Evolutionary conservation across 108 stramenopile species (phyloP), one percentile per base, ranked within the genome.

Genomic region (Cyclotella sp.): DNA sequence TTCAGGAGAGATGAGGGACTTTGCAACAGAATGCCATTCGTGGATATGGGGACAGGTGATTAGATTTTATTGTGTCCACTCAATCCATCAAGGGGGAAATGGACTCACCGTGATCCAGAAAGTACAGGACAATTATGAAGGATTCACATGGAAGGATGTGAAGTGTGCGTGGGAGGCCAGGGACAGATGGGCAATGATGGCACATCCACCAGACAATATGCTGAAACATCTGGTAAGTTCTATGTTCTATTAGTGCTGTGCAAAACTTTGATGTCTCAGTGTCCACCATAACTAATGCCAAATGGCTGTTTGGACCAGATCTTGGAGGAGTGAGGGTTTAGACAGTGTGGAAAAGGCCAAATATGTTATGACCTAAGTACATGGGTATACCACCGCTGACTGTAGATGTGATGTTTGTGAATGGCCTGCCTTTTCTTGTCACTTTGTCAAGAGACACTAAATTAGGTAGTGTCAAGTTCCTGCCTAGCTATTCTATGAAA

Each of bases 331-430:
- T 55, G 12, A 12, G 29, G 27, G 52, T 45, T 16, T 51, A 54
- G 28, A 54, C 29, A 0, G 21, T 19, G n/a, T 6, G 6, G 34
- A 34, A 6, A 34, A 34, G 34, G 34, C 34, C 34, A 34, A 2
- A 6, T 34, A 16, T 12, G 5, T 1, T 42, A 42, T 3, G 44
- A 34, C 45, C 64, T 6, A 34, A 42, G 14, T 65, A 65, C 28
- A 29, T 65, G 5, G 6, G n/a, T 1, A 34, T 68, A 2, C 68
- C 46, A 10, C 9, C 53, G 4, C 28, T 68, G 14, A 45, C 68
- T 2, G 68, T 46, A 0, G 46, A 68, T 68, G 68, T 68, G 12
- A 68, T 68, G 68, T 68, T 68, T 68, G 47, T 68, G 14, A 55
- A 68, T 34, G 46, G 68, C 1, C 19, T 51, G 0, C 53, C 68